Conservation (phyloP, 2,329 filamentous ascomycete species). For the Hymenotorrendiella dingleyae region DNA sequence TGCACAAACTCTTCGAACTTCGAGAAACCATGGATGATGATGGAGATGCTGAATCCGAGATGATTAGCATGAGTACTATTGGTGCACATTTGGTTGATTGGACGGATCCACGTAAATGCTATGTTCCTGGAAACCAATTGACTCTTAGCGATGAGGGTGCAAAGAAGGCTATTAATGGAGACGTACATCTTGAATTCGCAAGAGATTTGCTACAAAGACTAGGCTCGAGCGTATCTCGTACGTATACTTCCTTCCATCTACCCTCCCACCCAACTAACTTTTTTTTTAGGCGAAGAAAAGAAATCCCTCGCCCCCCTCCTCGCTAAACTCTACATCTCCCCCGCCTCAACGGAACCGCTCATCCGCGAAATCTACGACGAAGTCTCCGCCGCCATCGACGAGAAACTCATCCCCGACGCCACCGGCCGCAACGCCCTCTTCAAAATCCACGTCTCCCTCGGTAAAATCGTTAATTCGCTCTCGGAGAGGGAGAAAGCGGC, state of each 20-base stretch:
- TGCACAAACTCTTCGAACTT: conserved; percentile 69
- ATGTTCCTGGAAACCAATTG: conserved; percentile 38
- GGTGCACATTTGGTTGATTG: conserved; percentile 84
- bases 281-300: conserved; percentile 69
- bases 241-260: conserved; percentile 29
- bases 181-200: conserved; percentile 76
- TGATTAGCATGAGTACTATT: conserved; percentile 72
- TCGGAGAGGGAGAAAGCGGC: conserved; percentile 35
- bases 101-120: conserved; percentile 86
- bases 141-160: conserved; percentile 46
- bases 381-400: conserved; percentile 57
- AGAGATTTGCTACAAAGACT: conserved; percentile 71
- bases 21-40: conserved; percentile 69
- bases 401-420: conserved; percentile 52
- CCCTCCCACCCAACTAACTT: conserved; percentile 27
- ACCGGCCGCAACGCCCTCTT: conserved; percentile 58
- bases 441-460: conserved; percentile 61
- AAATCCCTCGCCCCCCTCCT: conserved; percentile 74
- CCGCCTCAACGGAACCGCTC: conserved; percentile 55
- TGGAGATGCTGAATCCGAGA: conserved; percentile 68
- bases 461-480: conserved; percentile 60
- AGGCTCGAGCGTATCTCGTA: conserved; percentile 60
- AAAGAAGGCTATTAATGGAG: conserved; percentile 62
- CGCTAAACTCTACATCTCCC: conserved; percentile 73
- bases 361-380: conserved; percentile 52